Base-by-base conservation (phyloP, 768 basidiomycete genomes). In the Xanthoconium stramineum region DNA sequence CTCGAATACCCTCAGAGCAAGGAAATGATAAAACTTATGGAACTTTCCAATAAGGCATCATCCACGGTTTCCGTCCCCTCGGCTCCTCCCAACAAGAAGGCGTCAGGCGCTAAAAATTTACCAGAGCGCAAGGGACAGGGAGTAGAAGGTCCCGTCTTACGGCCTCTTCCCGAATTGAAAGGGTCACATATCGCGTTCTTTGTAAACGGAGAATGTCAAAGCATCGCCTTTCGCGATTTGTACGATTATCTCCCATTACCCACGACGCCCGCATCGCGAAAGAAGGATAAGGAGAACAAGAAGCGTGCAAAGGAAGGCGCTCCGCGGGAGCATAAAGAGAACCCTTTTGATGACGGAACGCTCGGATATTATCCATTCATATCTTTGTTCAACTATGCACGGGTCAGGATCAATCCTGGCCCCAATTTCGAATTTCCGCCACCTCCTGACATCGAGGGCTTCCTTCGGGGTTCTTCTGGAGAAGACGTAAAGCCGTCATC, bases 291-390 rank as follows among this genome's bases (percentile, higher is more conserved):
- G 64, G 84, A 83, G 55, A 71, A 52, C 32, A 83, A 82, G 66
- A 85, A 81, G 64, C 79, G 80, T 37, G 73, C 78, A n/a, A 81
- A 81, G 53, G 82, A 85, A 66, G 85, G 83, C 48, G 83, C 85
- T 46, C 69, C 75, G 11, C 84, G 86, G 50, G 85, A 89, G 63
- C 87, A 88, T 67, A 80, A 80, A 56, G 89, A 91, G 72, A 94
- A 94, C 59, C 82, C 82, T 3, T 91, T 93, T 64, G 94, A 99
- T 69, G 97, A 99, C 69, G 97, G 96, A 19, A 86, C 89, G 19
- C 75, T 97, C 7, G 97, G 97, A 1, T 99, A 99, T 72, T 98
- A 94, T 69, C 94, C 96, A 0, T 87, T 98, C 75, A 83, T 97
- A 60, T 96, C 93, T 5, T 77, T 96, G 37, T 99, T 93, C 76